These are phyloP conservation scores for Beverwykella pulmonaria DNA, from an alignment of 495 filamentous ascomycete genomes.

Conservation along the genomic window DNA sequence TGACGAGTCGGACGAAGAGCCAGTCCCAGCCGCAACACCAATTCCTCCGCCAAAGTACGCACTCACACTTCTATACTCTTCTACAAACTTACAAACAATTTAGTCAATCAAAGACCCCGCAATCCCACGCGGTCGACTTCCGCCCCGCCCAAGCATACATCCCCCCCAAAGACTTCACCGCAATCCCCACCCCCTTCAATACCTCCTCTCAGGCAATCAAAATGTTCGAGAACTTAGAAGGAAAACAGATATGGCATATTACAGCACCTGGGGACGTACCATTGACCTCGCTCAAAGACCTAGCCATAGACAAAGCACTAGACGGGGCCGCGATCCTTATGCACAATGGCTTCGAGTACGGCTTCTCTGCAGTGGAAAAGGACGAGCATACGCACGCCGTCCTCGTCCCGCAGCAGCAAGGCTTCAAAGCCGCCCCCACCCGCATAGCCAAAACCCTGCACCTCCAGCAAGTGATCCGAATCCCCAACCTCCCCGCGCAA, in stretches of 20 bases:
- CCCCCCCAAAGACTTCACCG: slow-evolving; percentile 49
- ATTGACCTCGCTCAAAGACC: slow-evolving; percentile 47
- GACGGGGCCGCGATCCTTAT: slow-evolving; percentile 44
- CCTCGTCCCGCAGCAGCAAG: slow-evolving; percentile 34
- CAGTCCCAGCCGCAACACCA: background rate
- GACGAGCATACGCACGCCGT: slow-evolving; percentile 46
- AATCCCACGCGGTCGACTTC: slow-evolving; percentile 31
- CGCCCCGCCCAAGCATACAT: slow-evolving; percentile 47
- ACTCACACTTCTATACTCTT: background rate
- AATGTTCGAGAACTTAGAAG: slow-evolving; percentile 44
- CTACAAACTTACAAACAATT: background rate
- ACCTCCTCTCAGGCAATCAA: slow-evolving; percentile 25
- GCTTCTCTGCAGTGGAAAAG: slow-evolving; percentile 49
- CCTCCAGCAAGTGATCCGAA: slow-evolving; percentile 39
- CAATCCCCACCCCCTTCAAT: slow-evolving; percentile 22
- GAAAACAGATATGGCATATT: slow-evolving; percentile 61
- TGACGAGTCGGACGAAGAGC: slow-evolving; percentile 18
- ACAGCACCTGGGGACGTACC: slow-evolving; percentile 55
- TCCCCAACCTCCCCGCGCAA: slow-evolving; percentile 46
- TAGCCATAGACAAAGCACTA: slow-evolving; percentile 45
- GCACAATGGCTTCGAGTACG: slow-evolving; percentile 51
- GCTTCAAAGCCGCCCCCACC: slow-evolving; percentile 25
- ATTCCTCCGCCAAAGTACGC: background rate
- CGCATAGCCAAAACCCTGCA: slow-evolving; percentile 32
- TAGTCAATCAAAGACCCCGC: slow-evolving; percentile 13